A percentile compares a stretch with the other conserved stretches of the same genome.
These are phyloP conservation scores for Russula abietina DNA, from an alignment of 768 basidiomycete genomes.

Conservation along the genomic window DNA sequence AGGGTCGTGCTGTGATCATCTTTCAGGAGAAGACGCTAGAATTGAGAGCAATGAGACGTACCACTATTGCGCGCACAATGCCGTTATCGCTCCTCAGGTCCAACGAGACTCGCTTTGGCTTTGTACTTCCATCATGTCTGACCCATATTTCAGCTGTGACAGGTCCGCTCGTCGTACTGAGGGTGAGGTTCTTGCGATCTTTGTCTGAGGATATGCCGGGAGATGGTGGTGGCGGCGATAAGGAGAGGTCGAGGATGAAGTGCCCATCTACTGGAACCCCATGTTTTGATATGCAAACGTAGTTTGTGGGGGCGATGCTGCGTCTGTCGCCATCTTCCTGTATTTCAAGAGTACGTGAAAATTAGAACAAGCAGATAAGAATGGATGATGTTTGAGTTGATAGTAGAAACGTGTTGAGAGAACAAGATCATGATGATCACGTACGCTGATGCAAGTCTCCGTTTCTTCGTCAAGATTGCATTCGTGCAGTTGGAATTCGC, in stretches of 20 bases:
- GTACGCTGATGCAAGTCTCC: not conserved
- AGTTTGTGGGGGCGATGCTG: not conserved
- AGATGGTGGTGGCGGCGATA: not conserved
- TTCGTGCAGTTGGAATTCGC: not conserved
- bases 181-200: constrained; percentile 2
- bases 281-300: not conserved
- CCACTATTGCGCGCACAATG: not conserved
- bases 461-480: not conserved
- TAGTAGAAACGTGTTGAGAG: not conserved
- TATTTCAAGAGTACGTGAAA: not conserved
- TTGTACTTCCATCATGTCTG: not conserved
- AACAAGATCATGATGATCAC: not conserved
- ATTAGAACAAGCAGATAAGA: not conserved
- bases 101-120: not conserved
- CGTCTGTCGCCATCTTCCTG: not conserved
- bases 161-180: constrained; percentile 1
- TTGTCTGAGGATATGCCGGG: not conserved
- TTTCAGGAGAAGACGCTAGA: not conserved
- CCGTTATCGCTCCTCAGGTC: constrained; percentile 3
- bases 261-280: not conserved
- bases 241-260: constrained; percentile 8
- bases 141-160: constrained; percentile 8
- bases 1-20: not conserved
- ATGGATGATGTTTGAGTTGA: not conserved
- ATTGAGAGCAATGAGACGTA: not conserved